phyloP scores from a whole-genome alignment of 768 basidiomycete genomes.

The Rhodotorula kratochvilovae region DNA sequence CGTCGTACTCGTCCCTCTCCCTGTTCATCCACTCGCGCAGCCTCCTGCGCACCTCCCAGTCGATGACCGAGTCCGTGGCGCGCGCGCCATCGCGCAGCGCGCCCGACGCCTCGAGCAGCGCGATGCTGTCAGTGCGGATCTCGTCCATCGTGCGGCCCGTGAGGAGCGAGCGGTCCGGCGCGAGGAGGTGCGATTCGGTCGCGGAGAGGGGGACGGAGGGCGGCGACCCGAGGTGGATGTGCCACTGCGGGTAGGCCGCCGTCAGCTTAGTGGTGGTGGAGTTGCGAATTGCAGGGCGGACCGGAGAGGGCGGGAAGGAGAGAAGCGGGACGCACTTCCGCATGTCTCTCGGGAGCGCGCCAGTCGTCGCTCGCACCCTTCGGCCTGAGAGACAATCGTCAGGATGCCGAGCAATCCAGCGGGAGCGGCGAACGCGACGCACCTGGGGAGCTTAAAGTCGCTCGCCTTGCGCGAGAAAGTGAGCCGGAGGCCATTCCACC shows the following conservation, averaged over 20 bases:
- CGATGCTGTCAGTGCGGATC: not conserved
- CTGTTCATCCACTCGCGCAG: too few relatives aligned
- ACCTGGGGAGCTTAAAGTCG: not conserved
- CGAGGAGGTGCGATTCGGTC: not conserved
- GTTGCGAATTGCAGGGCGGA: too few relatives aligned
- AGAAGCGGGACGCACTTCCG: not conserved
- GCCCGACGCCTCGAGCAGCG: not conserved
- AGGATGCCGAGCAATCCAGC: not conserved
- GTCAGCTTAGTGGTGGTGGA: too few relatives aligned
- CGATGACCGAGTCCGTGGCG: too few relatives aligned
- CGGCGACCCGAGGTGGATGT: not conserved
- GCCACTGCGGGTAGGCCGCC: not conserved
- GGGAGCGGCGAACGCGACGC: too few relatives aligned
- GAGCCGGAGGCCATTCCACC: not conserved
- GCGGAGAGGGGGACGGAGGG: not conserved
- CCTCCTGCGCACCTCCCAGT: too few relatives aligned
- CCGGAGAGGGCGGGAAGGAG: too few relatives aligned
- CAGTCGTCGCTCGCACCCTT: not conserved
- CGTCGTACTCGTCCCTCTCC: too few relatives aligned
- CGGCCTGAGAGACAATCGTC: not conserved
- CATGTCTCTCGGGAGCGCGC: not conserved
- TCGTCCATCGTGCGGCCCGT: conserved; percentile 22
- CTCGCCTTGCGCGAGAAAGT: not conserved
- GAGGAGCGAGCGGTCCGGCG: conserved; percentile 7
- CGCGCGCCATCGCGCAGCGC: too few relatives aligned